Conservation (phyloP, 2,329 filamentous ascomycete species). For the Stemphylium vesicarium region DNA sequence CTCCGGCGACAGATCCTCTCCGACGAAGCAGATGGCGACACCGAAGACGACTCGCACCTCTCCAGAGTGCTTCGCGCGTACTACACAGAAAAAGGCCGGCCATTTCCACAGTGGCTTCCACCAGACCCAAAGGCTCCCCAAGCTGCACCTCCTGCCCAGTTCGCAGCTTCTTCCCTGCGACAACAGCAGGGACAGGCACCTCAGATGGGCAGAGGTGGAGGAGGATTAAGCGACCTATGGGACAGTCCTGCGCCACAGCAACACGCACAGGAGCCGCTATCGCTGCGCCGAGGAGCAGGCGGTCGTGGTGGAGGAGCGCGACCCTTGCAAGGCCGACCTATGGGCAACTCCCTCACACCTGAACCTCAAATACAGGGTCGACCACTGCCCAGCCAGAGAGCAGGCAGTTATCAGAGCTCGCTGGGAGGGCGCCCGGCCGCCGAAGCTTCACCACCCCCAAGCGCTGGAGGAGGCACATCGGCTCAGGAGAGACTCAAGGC, state of each 20-base stretch:
- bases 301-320: slow-evolving; percentile 45
- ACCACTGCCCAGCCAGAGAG: slow-evolving; percentile 74
- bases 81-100: slow-evolving; percentile 85
- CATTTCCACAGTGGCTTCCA: slow-evolving; percentile 85
- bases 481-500: slow-evolving; percentile 86
- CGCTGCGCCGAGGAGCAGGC: slow-evolving; percentile 54
- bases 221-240: slow-evolving; percentile 67
- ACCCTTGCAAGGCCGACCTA: slow-evolving; percentile 34
- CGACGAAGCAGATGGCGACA: slow-evolving; percentile 60
- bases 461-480: slow-evolving; percentile 55
- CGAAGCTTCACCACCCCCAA: slow-evolving; percentile 48
- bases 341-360: slow-evolving; percentile 41
- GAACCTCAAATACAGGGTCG: slow-evolving; percentile 55
- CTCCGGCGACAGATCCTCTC: slow-evolving; percentile 71
- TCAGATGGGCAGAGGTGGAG: slow-evolving; percentile 42
- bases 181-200: slow-evolving; percentile 39
- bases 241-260: slow-evolving; percentile 52
- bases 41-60: slow-evolving; percentile 89
- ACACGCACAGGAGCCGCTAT: slow-evolving; percentile 50
- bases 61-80: slow-evolving; percentile 91
- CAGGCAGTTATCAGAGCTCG: slow-evolving; percentile 73
- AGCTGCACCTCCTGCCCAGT: slow-evolving; percentile 54
- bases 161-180: slow-evolving; percentile 57
- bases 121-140: slow-evolving; percentile 79
- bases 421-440: slow-evolving; percentile 45